These are phyloP conservation scores for Arachnomyces sp. DNA, from an alignment of 2,329 filamentous ascomycete genomes.

Conservation along the genomic window DNA sequence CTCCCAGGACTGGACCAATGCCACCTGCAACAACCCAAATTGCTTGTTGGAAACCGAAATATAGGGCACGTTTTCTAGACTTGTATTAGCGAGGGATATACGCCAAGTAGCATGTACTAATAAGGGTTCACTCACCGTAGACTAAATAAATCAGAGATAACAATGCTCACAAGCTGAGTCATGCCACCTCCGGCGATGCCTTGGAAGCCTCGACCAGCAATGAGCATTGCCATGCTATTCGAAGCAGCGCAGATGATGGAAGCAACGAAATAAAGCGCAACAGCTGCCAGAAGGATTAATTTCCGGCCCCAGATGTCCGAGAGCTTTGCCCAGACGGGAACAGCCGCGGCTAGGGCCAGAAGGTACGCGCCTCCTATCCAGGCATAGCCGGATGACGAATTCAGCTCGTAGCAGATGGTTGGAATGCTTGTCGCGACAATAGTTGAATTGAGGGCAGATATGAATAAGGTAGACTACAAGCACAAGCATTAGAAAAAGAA, in stretches of 20 bases:
- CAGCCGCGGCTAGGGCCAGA: slow-evolving; percentile 59
- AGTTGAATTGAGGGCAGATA: slow-evolving; percentile 38
- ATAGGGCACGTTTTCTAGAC: slow-evolving; percentile 34
- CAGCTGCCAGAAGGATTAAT: slow-evolving; percentile 41
- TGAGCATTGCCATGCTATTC: slow-evolving; percentile 44
- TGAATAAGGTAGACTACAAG: slow-evolving; percentile 24
- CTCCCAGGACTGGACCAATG: slow-evolving; percentile 47
- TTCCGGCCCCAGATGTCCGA: slow-evolving; percentile 54
- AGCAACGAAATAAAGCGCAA: slow-evolving; percentile 43
- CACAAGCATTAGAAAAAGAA: too few relatives aligned
- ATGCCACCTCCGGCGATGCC: slow-evolving; percentile 49
- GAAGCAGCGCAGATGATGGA: slow-evolving; percentile 45
- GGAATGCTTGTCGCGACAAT: slow-evolving; percentile 57
- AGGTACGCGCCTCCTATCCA: slow-evolving; percentile 73
- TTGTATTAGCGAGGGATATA: not conserved
- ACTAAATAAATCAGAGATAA: slow-evolving; percentile 50
- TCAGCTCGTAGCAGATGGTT: slow-evolving; percentile 53
- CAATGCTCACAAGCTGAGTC: slow-evolving; percentile 46
- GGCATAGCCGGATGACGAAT: slow-evolving; percentile 62
- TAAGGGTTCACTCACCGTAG: slow-evolving; percentile 25
- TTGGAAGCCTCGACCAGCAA: slow-evolving; percentile 47
- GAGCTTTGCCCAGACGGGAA: slow-evolving; percentile 62
- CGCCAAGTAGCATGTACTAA: not conserved
- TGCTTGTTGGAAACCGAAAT: slow-evolving; percentile 45
- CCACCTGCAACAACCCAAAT: slow-evolving; percentile 51